phyloP scores from a whole-genome alignment of 441 rosid genomes.

The Syzygium malaccense region DNA sequence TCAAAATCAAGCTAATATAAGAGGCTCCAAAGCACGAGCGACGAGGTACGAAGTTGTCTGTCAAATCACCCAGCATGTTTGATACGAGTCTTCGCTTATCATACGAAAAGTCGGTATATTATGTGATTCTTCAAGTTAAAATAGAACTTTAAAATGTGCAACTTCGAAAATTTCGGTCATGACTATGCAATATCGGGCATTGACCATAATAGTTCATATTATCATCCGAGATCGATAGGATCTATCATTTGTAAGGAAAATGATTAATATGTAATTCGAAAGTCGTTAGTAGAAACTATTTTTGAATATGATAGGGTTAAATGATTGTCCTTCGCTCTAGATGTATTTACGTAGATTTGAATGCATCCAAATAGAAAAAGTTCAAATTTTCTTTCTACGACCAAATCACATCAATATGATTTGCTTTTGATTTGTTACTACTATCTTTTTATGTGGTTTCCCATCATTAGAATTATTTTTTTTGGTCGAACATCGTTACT shows the following conservation, averaged over 20 bases:
- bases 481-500: too few relatives aligned
- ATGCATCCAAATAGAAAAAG: fast-evolving
- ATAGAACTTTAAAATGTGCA: background rate
- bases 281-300: background rate
- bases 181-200: background rate
- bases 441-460: background rate
- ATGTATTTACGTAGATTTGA: background rate
- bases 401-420: background rate
- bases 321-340: background rate
- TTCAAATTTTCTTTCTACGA: fast-evolving
- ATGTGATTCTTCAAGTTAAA: background rate
- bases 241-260: background rate
- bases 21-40: background rate
- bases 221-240: too few relatives aligned
- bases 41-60: background rate
- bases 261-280: background rate
- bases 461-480: background rate
- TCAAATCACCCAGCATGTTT: background rate
- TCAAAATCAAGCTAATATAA: background rate
- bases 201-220: background rate
- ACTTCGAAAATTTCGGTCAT: background rate
- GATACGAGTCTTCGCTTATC: background rate
- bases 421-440: background rate
- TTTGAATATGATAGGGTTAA: too few relatives aligned
- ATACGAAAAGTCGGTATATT: background rate